A percentile compares a stretch with the other conserved stretches of the same genome.
Conservation (phyloP, 2,329 filamentous ascomycete genomes). For the Calycina herbarum region DNA sequence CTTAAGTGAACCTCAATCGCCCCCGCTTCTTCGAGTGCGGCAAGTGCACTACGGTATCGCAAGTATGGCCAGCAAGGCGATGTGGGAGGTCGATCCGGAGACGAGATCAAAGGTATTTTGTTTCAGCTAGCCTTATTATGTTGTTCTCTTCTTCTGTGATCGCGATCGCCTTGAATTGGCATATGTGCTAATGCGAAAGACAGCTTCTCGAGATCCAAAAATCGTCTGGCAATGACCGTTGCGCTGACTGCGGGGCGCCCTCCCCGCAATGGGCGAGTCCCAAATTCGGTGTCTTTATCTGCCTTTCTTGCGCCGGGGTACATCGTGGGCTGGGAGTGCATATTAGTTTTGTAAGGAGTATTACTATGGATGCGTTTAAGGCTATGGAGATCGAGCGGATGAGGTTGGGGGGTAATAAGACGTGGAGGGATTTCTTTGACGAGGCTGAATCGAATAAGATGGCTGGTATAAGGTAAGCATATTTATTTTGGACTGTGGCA, state of each 20-base stretch:
- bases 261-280: conserved; percentile 97
- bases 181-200: conserved; percentile 16
- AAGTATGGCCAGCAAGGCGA: conserved; percentile 66
- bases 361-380: conserved; percentile 99
- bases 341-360: conserved; percentile 95
- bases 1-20: not conserved
- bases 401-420: conserved; percentile 85
- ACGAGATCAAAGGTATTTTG: conserved; percentile 81
- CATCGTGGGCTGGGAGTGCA: conserved; percentile 95
- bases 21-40: not conserved
- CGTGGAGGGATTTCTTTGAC: conserved; percentile 87
- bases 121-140: conserved; percentile 4
- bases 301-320: conserved; percentile 89
- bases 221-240: conserved; percentile 81
- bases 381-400: conserved; percentile 88
- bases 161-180: conserved; percentile 6
- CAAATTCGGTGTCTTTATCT: conserved; percentile 99
- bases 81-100: conserved; percentile 99
- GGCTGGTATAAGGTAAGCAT: conserved; percentile 51
- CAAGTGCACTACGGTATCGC: not conserved
- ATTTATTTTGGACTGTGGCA: conserved; percentile 9
- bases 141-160: not conserved
- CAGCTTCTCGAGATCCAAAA: conserved; percentile 92
- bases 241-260: conserved; percentile 93
- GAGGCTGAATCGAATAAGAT: conserved; percentile 65